These are phyloP conservation scores for Corynespora cassiicola DNA, from an alignment of 2,329 filamentous ascomycete genomes.

Conservation along the genomic window DNA sequence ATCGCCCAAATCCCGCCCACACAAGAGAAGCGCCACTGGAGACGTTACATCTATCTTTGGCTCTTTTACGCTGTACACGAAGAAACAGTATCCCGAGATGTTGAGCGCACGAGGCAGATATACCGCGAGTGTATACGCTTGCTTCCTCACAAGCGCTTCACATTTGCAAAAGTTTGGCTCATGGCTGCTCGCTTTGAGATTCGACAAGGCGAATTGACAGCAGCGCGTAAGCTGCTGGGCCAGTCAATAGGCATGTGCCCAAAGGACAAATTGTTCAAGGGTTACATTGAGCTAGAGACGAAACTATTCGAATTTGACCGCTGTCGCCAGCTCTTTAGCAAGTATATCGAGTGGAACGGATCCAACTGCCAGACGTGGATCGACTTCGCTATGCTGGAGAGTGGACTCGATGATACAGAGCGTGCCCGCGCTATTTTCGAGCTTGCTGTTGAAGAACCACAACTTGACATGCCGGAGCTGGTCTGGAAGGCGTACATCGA, in stretches of 20 bases:
- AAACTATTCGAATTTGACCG: conserved; percentile 93
- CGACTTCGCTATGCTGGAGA: conserved; percentile 91
- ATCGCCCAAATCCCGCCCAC: conserved; percentile 95
- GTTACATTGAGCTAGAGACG: conserved; percentile 90
- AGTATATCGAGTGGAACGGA: conserved; percentile 91
- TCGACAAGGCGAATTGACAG: conserved; percentile 79
- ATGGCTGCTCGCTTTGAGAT: conserved; percentile 93
- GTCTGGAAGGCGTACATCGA: conserved; percentile 99
- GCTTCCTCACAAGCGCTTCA: conserved; percentile 95
- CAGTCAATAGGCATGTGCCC: conserved; percentile 92
- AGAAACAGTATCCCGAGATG: conserved; percentile 82
- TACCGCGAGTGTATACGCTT: conserved; percentile 87
- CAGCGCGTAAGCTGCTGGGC: conserved; percentile 87
- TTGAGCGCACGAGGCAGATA: conserved; percentile 81
- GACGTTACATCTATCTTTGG: conserved; percentile 97
- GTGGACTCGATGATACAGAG: conserved; percentile 87
- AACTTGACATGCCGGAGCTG: conserved; percentile 95
- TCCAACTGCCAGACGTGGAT: conserved; percentile 95
- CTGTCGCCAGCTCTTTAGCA: conserved; percentile 90
- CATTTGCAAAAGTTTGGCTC: conserved; percentile 96
- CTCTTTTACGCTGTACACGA: conserved; percentile 97
- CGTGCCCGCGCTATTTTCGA: conserved; percentile 91
- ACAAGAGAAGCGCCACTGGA: conserved; percentile 96
- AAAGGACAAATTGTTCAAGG: conserved; percentile 93
- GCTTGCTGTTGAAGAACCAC: conserved; percentile 80